phyloP scores from a whole-genome alignment of 2,329 filamentous ascomycete genomes.

The Colletotrichum sublineola region DNA sequence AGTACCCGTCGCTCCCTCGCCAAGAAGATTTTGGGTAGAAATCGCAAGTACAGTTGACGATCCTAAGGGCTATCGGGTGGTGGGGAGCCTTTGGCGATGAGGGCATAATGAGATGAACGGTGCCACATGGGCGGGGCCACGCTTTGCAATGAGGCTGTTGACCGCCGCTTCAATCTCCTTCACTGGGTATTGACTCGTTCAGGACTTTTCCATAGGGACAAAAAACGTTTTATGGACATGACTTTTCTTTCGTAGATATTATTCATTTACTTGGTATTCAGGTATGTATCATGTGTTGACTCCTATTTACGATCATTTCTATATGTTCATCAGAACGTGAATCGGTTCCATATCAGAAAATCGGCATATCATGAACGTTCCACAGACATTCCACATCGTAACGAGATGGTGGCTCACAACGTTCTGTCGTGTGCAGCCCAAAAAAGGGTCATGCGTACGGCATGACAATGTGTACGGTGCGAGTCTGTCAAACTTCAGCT shows the following conservation, averaged over 20 bases:
- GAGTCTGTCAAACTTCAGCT: slow-evolving; percentile 1
- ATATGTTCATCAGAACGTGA: slow-evolving; percentile 36
- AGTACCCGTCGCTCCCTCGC: not conserved
- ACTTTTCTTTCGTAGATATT: not conserved
- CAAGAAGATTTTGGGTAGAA: not conserved
- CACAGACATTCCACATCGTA: slow-evolving; percentile 4
- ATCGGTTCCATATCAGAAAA: slow-evolving; percentile 19
- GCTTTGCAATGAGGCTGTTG: slow-evolving; percentile 6
- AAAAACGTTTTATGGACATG: not conserved
- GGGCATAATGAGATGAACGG: slow-evolving; percentile 7
- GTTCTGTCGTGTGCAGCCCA: not conserved
- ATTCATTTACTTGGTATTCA: slow-evolving; percentile 30
- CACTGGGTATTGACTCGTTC: slow-evolving; percentile 3
- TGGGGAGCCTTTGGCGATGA: not conserved
- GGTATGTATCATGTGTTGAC: slow-evolving; percentile 22
- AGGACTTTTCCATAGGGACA: not conserved
- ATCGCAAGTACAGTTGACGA: not conserved
- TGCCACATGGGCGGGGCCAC: slow-evolving; percentile 15
- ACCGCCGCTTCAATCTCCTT: slow-evolving; percentile 19
- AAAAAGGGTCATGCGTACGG: not conserved
- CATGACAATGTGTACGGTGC: not conserved
- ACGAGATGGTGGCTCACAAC: not conserved
- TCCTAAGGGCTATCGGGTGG: not conserved
- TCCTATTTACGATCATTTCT: slow-evolving; percentile 31
- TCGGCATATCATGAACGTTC: slow-evolving; percentile 8